Conservation (phyloP, 768 basidiomycete genomes). For the Hericium alpestre region DNA sequence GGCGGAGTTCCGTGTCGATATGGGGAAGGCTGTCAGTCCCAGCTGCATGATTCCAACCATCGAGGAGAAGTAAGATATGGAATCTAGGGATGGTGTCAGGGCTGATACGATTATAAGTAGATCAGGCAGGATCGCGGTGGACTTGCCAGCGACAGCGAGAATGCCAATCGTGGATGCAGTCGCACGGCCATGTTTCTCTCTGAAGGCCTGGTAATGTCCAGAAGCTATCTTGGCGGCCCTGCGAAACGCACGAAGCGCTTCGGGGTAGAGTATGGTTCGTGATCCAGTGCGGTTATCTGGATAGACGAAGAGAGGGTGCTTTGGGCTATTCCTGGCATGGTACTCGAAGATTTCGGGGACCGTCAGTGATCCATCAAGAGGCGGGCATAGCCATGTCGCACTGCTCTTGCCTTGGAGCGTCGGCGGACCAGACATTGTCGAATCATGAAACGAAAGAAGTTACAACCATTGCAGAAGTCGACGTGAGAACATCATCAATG, state of each 20-base stretch:
- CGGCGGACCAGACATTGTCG: too few relatives aligned
- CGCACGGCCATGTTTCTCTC: background rate
- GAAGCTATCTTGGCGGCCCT: slow-evolving; percentile 4
- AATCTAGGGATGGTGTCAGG: slow-evolving; percentile 5
- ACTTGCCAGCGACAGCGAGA: slow-evolving; percentile 13
- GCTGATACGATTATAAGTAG: background rate
- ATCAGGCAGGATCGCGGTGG: too few relatives aligned
- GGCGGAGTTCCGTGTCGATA: slow-evolving; percentile 1
- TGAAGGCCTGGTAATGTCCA: background rate
- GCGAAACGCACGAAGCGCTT: background rate
- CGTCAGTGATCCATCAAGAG: slow-evolving; percentile 11
- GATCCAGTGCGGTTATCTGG: slow-evolving; percentile 7
- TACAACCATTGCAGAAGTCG: too few relatives aligned
- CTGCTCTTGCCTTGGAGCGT: too few relatives aligned
- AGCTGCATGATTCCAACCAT: slow-evolving; percentile 17
- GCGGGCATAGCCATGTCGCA: too few relatives aligned
- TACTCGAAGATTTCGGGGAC: slow-evolving; percentile 25
- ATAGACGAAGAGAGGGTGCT: slow-evolving; percentile 21
- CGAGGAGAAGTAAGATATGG: slow-evolving; percentile 14
- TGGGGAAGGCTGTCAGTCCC: background rate
- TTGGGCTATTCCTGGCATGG: slow-evolving; percentile 17
- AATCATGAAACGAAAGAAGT: too few relatives aligned
- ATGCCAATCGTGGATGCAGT: slow-evolving; percentile 4
- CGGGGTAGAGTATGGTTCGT: background rate
- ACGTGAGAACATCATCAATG: too few relatives aligned